Base-by-base conservation (phyloP, 257 asterid genomes). In the Dorcoceras hygrometricum region DNA sequence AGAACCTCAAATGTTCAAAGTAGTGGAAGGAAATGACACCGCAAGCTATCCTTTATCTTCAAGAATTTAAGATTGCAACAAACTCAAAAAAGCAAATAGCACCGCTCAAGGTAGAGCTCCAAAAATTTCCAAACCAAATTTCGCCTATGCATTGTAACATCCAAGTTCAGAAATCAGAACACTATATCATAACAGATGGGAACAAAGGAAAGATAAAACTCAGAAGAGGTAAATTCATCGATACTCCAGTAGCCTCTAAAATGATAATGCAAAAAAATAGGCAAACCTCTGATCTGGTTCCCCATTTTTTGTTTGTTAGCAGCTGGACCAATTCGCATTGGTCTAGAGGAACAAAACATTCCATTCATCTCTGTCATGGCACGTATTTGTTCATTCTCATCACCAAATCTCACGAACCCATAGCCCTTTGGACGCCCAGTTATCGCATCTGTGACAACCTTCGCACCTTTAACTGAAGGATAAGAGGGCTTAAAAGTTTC, bases 341-440 rank as follows among this genome's bases (percentile, higher is more conserved):
- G 93, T 82, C 98, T 92, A 14, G 91, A 87, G 20, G 98, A 92
- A 75, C 95, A 87, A 74, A 81, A 86, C 76, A 72, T 86, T 19
- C 98, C 98, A 81, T 89, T 92, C 98, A 92, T 92, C 87, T 92
- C 98, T 59, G 82, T 75, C 96, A 89, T 84, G 63, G 98, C 96
- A 25, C 86, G 96, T 28, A 85, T 6, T 68, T 89, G 98, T 67
- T 91, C 98, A 39, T 83, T 78, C 83, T 89, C 96, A 73, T 91
- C 98, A 11, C 79, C 80, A 74, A 91, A 91, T 81, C 82, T 81
- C 62, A 91, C 98, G 73, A 91, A 91, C 22, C 98, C 98, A 78
- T 87, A 91, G 51, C 98, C 98, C 76, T 91, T 91, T 14, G 95
- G 74, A 29, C 96, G 92, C 23, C 96, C 98, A 34, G 96, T 89